A percentile compares a stretch with the other conserved stretches of the same genome.
Conservation (phyloP, 2,329 filamentous ascomycete species). For the Colletotrichum plurivorum region DNA sequence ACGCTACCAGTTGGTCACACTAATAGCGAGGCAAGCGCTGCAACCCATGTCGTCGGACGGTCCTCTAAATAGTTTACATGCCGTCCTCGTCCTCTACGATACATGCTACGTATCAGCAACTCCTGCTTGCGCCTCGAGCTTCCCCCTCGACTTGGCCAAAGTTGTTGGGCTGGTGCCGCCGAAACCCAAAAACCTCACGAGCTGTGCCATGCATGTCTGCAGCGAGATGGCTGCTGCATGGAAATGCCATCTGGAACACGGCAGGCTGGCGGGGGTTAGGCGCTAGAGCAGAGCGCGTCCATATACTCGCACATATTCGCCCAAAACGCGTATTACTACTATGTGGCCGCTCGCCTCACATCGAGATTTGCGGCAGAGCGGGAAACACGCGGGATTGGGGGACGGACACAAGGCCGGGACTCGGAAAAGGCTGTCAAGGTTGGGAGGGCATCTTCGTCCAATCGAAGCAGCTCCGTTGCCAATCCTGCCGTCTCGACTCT, state of each 20-base stretch:
- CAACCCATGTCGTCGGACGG: neutral
- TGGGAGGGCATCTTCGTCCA: conserved; percentile 1
- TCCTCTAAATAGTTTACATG: neutral
- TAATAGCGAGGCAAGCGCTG: no score
- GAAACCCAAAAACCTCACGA: conserved; percentile 29
- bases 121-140: no score
- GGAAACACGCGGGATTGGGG: conserved; percentile 17
- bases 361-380: conserved; percentile 10
- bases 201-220: conserved; percentile 18
- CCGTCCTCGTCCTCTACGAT: no score
- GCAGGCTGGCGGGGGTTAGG: neutral
- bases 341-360: conserved; percentile 1
- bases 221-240: conserved; percentile 11
- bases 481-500: neutral
- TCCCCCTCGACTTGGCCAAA: conserved; percentile 5
- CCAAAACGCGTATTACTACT: neutral
- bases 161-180: conserved; percentile 30
- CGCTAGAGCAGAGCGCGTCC: neutral
- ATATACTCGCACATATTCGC: neutral
- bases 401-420: neutral
- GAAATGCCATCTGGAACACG: conserved; percentile 10
- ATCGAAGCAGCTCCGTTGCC: conserved; percentile 10
- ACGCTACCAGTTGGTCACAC: neutral
- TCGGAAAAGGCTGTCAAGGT: conserved; percentile 7
- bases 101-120: no score